Conservation (phyloP, 305 asterid species). For the Fraxinus latifolia region DNA sequence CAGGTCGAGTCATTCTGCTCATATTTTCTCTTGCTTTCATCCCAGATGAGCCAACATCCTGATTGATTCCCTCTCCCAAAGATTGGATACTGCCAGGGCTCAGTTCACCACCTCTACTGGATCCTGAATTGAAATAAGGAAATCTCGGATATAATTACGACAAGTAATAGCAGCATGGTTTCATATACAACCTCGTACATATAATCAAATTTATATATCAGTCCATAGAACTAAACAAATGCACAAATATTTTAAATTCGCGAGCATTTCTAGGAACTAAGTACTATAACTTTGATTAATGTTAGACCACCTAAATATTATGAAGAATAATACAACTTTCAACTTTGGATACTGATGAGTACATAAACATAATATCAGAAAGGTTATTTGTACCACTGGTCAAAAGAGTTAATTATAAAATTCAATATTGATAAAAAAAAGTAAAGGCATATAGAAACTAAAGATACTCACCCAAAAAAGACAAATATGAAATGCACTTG, state of each 20-base stretch:
- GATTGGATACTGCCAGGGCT: constrained; percentile 65
- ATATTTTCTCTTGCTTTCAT: constrained; percentile 32
- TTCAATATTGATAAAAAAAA: no score
- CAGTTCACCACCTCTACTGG: constrained; percentile 47
- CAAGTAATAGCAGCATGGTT: neutral
- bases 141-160: neutral
- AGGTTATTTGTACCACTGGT: no score
- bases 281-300: no score
- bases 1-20: constrained; percentile 30
- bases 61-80: constrained; percentile 38
- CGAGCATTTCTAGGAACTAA: neutral
- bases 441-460: neutral
- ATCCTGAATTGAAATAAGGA: constrained; percentile 39
- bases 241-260: neutral
- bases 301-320: no score
- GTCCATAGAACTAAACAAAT: neutral
- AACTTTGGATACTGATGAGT: no score
- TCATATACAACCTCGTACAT: neutral
- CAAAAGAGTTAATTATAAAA: no score
- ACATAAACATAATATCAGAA: no score
- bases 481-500: neutral
- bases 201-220: neutral
- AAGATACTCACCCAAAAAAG: neutral
- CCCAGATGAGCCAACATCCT: constrained; percentile 37
- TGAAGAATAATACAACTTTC: no score